Conservation (phyloP, 345 rosid genomes). For the Populus tremula region DNA sequence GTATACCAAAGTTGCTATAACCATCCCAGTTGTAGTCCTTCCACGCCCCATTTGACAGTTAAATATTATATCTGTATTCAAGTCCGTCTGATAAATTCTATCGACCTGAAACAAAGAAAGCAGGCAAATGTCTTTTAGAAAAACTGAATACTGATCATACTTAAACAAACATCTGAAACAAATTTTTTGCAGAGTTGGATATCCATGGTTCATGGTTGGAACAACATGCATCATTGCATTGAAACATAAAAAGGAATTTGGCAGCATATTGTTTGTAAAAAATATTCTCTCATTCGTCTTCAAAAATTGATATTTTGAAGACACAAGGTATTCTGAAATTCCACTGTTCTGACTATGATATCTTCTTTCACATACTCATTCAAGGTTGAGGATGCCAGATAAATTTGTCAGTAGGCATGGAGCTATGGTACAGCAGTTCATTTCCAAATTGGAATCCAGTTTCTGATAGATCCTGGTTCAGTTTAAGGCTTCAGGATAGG, state of each 20-base stretch:
- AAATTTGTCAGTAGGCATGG: not conserved
- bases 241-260: not conserved
- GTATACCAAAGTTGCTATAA: constrained; percentile 86
- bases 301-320: not conserved
- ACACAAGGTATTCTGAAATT: not conserved
- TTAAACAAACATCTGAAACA: not conserved
- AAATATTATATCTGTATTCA: constrained; percentile 70
- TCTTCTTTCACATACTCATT: not conserved
- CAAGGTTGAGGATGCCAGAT: not conserved
- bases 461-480: not conserved
- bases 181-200: not conserved
- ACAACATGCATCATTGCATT: not conserved
- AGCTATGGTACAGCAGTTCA: not conserved
- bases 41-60: constrained; percentile 99
- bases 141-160: not conserved
- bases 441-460: constrained; percentile 4
- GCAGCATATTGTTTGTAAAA: not conserved
- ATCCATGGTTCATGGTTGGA: not conserved
- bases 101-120: constrained; percentile 53
- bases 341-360: not conserved
- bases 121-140: constrained; percentile 2
- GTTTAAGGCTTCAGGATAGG: not conserved
- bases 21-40: constrained; percentile 98
- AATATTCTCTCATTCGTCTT: not conserved
- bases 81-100: constrained; percentile 74